These are phyloP conservation scores for Pseudogymnoascus pannorum DNA, from an alignment of 2,329 filamentous ascomycete genomes.

Conservation along the genomic window DNA sequence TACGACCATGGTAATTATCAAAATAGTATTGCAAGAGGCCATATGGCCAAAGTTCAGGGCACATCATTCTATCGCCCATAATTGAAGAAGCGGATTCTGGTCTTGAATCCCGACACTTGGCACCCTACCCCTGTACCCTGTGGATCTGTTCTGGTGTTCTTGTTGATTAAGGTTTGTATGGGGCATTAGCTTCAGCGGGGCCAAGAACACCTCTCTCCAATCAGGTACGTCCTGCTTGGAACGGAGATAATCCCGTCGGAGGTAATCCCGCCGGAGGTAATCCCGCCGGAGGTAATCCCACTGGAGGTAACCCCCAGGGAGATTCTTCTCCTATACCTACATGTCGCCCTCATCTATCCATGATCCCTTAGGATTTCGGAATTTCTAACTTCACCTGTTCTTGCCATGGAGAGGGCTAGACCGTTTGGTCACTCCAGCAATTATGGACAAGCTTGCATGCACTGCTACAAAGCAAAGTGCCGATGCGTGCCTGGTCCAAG, in stretches of 20 bases:
- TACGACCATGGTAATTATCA: too few relatives aligned
- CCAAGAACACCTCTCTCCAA: background rate
- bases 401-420: background rate
- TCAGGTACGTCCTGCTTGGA: background rate
- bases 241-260: background rate
- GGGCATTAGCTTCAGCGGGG: background rate
- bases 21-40: too few relatives aligned
- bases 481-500: conserved; percentile 18
- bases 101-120: background rate
- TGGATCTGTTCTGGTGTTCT: background rate
- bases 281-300: background rate
- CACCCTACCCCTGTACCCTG: too few relatives aligned
- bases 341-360: background rate
- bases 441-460: conserved; percentile 22
- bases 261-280: too few relatives aligned
- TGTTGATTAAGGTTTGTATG: background rate
- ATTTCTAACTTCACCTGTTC: background rate
- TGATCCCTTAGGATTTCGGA: background rate
- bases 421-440: background rate
- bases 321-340: background rate
- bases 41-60: background rate
- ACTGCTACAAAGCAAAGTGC: conserved; percentile 23
- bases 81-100: background rate
- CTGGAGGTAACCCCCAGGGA: background rate
- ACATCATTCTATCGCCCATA: background rate